These are phyloP conservation scores for Naganishia liquefaciens DNA, from an alignment of 1,284 basidiomycete genomes.

Conservation along the genomic window DNA sequence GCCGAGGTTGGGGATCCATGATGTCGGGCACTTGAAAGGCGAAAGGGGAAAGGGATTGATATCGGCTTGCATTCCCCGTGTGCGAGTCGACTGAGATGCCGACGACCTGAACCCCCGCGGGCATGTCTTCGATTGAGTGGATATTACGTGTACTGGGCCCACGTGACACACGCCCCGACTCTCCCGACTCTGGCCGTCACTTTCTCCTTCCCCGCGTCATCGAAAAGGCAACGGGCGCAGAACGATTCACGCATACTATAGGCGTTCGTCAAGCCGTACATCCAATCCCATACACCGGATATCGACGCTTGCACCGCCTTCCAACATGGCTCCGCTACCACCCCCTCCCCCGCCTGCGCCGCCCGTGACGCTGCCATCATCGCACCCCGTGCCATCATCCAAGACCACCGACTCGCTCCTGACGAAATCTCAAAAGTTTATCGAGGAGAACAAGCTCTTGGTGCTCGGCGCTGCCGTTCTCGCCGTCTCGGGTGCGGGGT, in stretches of 20 bases:
- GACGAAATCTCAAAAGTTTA: conserved; percentile 46
- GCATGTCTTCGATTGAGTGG: background rate
- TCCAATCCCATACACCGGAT: background rate
- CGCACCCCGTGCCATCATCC: conserved; percentile 29
- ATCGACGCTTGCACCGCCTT: background rate
- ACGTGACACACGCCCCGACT: no score
- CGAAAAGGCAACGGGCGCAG: conserved; percentile 2
- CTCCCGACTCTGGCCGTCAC: background rate
- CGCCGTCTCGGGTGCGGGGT: conserved; percentile 74
- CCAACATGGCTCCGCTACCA: conserved; percentile 26
- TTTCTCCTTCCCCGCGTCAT: background rate
- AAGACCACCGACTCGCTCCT: conserved; percentile 39
- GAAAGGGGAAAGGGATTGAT: no score
- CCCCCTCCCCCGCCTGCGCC: conserved; percentile 9
- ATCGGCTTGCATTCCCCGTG: no score
- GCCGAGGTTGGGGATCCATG: conserved; percentile 10
- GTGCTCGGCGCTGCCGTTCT: conserved; percentile 63
- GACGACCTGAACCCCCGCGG: no score
- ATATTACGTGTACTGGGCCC: background rate
- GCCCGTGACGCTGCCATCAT: conserved; percentile 17
- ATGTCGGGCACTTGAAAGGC: background rate
- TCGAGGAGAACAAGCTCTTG: conserved; percentile 52
- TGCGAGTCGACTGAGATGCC: no score
- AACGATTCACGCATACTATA: background rate
- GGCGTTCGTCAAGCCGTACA: background rate